Evolutionary conservation across 2,329 filamentous ascomycete genomes (phyloP).

Genomic region (Stemphylium lycopersici): DNA sequence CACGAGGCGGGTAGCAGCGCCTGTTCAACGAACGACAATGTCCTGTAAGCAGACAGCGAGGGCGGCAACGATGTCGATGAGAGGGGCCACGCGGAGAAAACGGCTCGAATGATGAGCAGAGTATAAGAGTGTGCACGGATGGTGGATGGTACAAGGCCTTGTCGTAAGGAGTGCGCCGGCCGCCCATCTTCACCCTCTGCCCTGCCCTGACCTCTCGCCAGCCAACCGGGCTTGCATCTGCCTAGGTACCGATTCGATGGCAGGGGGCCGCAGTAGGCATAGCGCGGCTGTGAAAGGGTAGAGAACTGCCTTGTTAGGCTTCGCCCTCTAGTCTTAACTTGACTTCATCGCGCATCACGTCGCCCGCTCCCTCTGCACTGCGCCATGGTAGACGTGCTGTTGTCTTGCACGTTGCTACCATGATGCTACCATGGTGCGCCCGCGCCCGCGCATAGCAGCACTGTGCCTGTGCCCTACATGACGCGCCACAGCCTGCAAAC

Average conservation of each 20-base stretch:
- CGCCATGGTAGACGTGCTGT: neutral
- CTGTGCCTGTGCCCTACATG: neutral
- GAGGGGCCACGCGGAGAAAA: conserved; percentile 5
- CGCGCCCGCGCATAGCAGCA: neutral
- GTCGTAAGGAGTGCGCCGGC: conserved; percentile 20
- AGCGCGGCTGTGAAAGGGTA: conserved; percentile 8
- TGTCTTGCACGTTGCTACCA: conserved; percentile 7
- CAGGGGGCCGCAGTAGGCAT: conserved; percentile 12
- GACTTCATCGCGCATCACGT: neutral
- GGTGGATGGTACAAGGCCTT: conserved; percentile 12
- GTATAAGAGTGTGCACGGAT: conserved; percentile 16
- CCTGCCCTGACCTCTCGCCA: neutral
- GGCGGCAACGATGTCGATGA: conserved; percentile 4
- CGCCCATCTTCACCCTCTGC: conserved; percentile 12
- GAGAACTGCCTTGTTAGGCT: conserved; percentile 9
- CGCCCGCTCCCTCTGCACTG: neutral
- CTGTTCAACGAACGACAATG: conserved; percentile 16
- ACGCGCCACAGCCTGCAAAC: conserved; percentile 5
- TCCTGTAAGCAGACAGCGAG: conserved; percentile 8
- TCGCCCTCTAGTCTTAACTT: neutral
- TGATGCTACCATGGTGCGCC: too few relatives aligned
- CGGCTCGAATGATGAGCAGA: conserved; percentile 6
- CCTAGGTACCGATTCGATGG: conserved; percentile 14
- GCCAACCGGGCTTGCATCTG: conserved; percentile 9
- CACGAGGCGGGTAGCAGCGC: conserved; percentile 13